These are phyloP conservation scores for Trametes cinnabarina DNA, from an alignment of 768 basidiomycete genomes.

Conservation along the genomic window DNA sequence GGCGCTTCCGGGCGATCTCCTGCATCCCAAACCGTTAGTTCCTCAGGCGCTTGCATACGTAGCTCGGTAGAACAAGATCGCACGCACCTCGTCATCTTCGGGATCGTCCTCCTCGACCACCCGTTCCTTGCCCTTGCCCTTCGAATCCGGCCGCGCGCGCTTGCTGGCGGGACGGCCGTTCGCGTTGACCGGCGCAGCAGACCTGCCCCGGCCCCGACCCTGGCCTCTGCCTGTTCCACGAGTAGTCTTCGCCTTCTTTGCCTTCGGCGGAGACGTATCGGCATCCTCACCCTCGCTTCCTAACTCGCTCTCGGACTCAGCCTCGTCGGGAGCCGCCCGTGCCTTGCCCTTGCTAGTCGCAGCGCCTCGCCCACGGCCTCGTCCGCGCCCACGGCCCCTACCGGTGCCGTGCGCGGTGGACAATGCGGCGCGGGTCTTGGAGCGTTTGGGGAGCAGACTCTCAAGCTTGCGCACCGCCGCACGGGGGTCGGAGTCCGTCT, in stretches of 20 bases:
- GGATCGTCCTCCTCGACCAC: conserved; percentile 15
- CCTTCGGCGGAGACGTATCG: conserved; percentile 14
- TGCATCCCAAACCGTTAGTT: not conserved
- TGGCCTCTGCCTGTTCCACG: conserved; percentile 1
- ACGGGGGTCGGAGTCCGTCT: conserved; percentile 17
- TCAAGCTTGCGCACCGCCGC: conserved; percentile 19
- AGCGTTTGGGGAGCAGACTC: conserved; percentile 22
- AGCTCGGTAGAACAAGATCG: not conserved
- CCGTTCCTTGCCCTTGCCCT: conserved; percentile 17
- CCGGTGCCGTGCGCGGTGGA: not conserved
- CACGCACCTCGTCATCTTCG: conserved; percentile 26
- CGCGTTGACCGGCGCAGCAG: not conserved
- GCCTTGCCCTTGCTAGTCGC: conserved; percentile 12
- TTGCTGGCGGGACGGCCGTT: conserved; percentile 11
- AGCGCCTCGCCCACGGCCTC: not conserved
- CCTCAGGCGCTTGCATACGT: not conserved
- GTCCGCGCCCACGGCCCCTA: not conserved
- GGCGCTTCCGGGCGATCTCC: conserved; percentile 24
- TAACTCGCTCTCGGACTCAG: not conserved
- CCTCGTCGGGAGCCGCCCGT: conserved; percentile 1
- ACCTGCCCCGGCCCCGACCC: conserved; percentile 1
- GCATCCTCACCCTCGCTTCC: conserved; percentile 1
- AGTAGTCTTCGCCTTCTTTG: not conserved
- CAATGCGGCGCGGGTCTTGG: conserved; percentile 2
- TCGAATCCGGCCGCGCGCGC: conserved; percentile 9